Percentiles rank a stretch among this genome's conserved stretches.
Conservation (phyloP, 371 early-diverging fungal species). For the Mortierella sp. region DNA sequence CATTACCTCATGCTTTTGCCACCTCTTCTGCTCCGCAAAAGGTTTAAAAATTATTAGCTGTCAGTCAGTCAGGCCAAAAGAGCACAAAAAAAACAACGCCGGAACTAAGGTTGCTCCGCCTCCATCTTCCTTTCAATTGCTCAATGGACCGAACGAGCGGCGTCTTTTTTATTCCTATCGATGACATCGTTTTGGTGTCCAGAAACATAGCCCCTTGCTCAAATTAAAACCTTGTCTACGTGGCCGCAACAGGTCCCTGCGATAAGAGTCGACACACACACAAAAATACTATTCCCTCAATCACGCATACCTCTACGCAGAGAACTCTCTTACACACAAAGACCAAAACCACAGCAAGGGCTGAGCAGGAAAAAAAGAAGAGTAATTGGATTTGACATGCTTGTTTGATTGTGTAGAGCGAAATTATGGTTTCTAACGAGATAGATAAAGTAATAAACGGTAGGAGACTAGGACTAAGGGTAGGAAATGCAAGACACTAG, state of each 20-base stretch:
- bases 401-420: not conserved
- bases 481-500: not conserved
- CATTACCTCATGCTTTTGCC: not conserved
- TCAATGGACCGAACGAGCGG: not conserved
- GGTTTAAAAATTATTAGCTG: not conserved
- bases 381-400: not conserved
- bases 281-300: not conserved
- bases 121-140: not conserved
- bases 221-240: not conserved
- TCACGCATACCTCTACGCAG: not conserved
- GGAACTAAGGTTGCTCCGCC: slow-evolving; percentile 10
- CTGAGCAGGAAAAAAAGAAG: not conserved
- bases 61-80: no score
- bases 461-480: not conserved
- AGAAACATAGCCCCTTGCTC: not conserved
- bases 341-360: not conserved
- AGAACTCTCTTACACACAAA: not conserved
- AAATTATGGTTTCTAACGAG: not conserved
- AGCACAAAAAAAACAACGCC: not conserved
- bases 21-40: not conserved
- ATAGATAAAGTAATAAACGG: not conserved
- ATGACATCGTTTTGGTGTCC: slow-evolving; percentile 1
- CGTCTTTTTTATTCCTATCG: not conserved
- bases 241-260: not conserved
- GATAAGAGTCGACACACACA: not conserved